Evolutionary conservation across 1,284 basidiomycete genomes (phyloP), one percentile per base, ranked within the genome.

Genomic region (Ceratobasidium sp.): DNA sequence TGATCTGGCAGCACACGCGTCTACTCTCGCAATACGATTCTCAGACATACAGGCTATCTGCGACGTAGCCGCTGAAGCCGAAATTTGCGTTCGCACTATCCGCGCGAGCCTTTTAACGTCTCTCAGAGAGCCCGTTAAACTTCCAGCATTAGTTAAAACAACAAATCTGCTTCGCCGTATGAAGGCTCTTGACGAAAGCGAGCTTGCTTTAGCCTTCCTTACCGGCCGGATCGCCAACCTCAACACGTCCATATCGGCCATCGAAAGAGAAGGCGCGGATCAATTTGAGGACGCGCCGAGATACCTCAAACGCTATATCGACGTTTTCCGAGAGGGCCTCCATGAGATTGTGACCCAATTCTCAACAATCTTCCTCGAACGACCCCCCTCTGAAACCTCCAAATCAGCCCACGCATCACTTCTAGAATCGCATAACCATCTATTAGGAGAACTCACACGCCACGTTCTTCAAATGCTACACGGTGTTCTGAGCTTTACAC

Each of bases 291-390:
- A 95, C 76, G 86, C 93, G 27, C 88, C 92, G 33, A 84, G 91
- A 53, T 96, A 91, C 82, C 85, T 97, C 74, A 92, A 94, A 79
- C 90, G 90, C 79, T 97, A 96, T 83, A 90, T 97, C 78, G 97
- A 98, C 80, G 84, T 91, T 8, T 98, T 96, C 92, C 87, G 96
- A 62, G 96, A 98, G 83, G 91, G 94, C 69, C 91, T 96, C 29
- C 93, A 96, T 82, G 96, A 99, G 81, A 91, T 97, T 78, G 88
- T 97, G 77, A 92, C 91, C 19, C 96, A 98, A 82, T 98, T 91
- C 79, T 89, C 91, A 1, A 91, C 95, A 50, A 95, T 98, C 76
- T 98, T 99, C 83, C 88, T 96, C 64, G 92, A 94, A 76, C 87
- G 88, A 50, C 79, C 83, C 3, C 74, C 80, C 53, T 76, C 83